A percentile compares a stretch with the other conserved stretches of the same genome.
Conservation (phyloP, 805 yeast species). For the Suhomyces pyralidae region DNA sequence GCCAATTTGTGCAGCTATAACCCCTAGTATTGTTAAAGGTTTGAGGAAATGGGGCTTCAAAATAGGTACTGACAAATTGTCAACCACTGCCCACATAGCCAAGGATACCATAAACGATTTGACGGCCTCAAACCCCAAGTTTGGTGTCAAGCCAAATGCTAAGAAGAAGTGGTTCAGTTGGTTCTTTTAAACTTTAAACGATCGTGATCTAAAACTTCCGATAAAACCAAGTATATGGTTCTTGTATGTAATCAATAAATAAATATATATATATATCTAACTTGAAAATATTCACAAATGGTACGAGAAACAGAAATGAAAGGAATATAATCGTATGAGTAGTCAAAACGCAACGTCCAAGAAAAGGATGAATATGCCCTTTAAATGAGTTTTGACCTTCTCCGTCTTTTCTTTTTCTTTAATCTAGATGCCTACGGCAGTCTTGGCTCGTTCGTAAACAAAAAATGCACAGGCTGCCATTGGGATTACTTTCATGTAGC, state of each 20-base stretch:
- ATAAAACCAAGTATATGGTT: background rate
- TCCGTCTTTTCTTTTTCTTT: background rate
- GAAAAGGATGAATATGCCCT: background rate
- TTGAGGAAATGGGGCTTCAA: constrained; percentile 79
- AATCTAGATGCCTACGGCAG: constrained; percentile 55
- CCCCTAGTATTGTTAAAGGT: constrained; percentile 69
- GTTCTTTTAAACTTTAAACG: constrained; percentile 43
- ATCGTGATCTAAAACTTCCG: background rate
- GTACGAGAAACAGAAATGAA: background rate
- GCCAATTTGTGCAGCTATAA: constrained; percentile 88
- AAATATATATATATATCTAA: constrained; percentile 2
- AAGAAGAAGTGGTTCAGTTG: constrained; percentile 58
- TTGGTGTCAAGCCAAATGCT: constrained; percentile 52
- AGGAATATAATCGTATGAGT: background rate
- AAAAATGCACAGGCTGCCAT: constrained; percentile 96
- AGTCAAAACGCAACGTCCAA: background rate
- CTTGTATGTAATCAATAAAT: constrained; percentile 3
- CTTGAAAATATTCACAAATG: background rate
- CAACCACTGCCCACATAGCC: constrained; percentile 37
- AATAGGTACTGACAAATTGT: constrained; percentile 52
- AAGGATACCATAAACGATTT: constrained; percentile 37
- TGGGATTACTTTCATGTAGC: constrained; percentile 91
- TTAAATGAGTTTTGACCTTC: background rate
- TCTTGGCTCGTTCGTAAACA: constrained; percentile 86
- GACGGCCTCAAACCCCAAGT: constrained; percentile 43